Base-by-base conservation (phyloP, 2,329 filamentous ascomycete species). In the Phoma sp. region DNA sequence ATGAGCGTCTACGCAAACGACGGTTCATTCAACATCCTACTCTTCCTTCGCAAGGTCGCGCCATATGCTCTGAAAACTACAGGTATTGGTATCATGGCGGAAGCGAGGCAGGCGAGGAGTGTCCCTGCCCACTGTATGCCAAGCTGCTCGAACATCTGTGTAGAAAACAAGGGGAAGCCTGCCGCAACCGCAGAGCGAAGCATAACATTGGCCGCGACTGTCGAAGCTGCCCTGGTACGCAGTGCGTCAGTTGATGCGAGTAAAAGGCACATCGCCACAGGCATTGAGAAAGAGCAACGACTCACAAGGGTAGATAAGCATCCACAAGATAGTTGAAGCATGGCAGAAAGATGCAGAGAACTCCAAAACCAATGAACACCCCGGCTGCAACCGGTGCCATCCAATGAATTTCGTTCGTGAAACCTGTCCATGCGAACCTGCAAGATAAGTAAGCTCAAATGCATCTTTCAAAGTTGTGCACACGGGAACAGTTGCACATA, bases 251-350 rank as follows among this genome's bases (percentile, higher is more conserved):
- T n/a, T n/a, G n/a, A n/a, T n/a, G n/a, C n/a, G n/a, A n/a, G n/a
- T n/a, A n/a, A n/a, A n/a, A n/a, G n/a, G n/a, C n/a, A n/a, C n/a
- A n/a, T n/a, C n/a, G n/a, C n/a, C n/a, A n/a, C n/a, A n/a, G n/a
- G n/a, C n/a, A n/a, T n/a, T n/a, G n/a, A n/a, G n/a, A n/a, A n/a
- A n/a, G n/a, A n/a, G n/a, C n/a, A n/a, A n/a, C n/a, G n/a, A 49
- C 47, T 42, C 29, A 49, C 47, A 49, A 7, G 0, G 38, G 47
- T 11, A 43, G 39, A 7, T 37, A 50, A 17, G 47, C 32, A 43
- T 50, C 47, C 11, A 50, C 32, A 15, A 50, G 39, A 18, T 50
- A 50, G 18, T 50, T 50, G 32, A 50, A 43, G 18, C 47, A 42
- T 3, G 47, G 39, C 7, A 43, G n/a, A 7, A 50, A 50, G 32